Conservation (phyloP, 192 early-diverging fungal genomes). For the Glomus cerebriforme region DNA sequence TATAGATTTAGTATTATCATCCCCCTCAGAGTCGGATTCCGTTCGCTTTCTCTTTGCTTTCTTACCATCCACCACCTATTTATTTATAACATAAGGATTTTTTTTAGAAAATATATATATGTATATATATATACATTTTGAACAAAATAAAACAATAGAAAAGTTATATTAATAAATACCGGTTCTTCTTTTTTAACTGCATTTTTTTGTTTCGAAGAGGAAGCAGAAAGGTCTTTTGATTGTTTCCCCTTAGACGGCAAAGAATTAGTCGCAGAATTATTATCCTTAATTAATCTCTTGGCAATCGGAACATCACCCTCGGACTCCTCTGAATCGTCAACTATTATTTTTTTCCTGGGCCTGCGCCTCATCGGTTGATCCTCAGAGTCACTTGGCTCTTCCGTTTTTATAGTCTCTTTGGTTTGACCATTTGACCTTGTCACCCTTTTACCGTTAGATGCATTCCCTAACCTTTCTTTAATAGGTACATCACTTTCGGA, state of each 20-base stretch:
- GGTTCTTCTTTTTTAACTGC: not conserved
- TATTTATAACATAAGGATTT: not conserved
- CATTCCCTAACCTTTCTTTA: not conserved
- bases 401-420: not conserved
- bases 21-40: not conserved
- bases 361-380: not conserved
- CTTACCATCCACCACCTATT: not conserved
- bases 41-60: not conserved
- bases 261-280: not conserved
- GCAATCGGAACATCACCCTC: not conserved
- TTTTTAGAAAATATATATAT: not conserved
- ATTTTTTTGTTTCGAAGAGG: not conserved
- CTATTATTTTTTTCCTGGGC: not conserved
- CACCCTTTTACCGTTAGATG: not conserved
- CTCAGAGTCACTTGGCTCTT: not conserved
- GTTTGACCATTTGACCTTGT: not conserved
- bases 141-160: not conserved
- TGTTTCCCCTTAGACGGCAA: not conserved
- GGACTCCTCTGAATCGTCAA: not conserved
- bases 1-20: not conserved
- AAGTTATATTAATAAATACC: not conserved
- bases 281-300: not conserved
- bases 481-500: conserved; percentile 10
- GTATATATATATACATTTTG: not conserved
- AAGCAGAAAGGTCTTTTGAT: not conserved